Conservation (phyloP, 1,284 basidiomycete genomes). For the Rugosomyces carneus region DNA sequence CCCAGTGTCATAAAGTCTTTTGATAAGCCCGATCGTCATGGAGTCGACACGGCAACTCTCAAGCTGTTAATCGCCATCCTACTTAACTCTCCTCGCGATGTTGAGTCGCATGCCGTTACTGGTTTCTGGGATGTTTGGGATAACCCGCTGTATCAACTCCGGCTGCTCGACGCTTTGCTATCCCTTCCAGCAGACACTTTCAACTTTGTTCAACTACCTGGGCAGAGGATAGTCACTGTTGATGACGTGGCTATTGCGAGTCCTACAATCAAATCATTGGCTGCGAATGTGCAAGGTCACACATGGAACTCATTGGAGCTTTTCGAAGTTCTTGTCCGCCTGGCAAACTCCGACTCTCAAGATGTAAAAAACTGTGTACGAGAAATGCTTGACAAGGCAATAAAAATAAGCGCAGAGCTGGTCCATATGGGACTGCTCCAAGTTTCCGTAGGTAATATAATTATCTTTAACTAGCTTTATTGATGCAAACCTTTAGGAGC, state of each 20-base stretch:
- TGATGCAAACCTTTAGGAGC: slow-evolving; percentile 39
- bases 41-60: slow-evolving; percentile 77
- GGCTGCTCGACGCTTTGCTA: slow-evolving; percentile 82
- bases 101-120: slow-evolving; percentile 67
- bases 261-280: slow-evolving; percentile 81
- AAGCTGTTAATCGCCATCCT: slow-evolving; percentile 79
- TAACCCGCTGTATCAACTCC: slow-evolving; percentile 82
- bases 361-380: slow-evolving; percentile 74
- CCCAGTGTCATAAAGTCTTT: slow-evolving; percentile 73
- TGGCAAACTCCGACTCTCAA: slow-evolving; percentile 63
- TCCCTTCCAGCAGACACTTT: slow-evolving; percentile 87
- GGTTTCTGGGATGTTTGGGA: slow-evolving; percentile 83
- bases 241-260: slow-evolving; percentile 81
- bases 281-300: slow-evolving; percentile 82
- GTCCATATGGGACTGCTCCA: slow-evolving; percentile 92
- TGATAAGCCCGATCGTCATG: slow-evolving; percentile 70
- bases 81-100: slow-evolving; percentile 64
- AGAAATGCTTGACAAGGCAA: slow-evolving; percentile 89
- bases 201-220: slow-evolving; percentile 83
- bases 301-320: slow-evolving; percentile 94
- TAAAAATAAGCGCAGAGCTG: slow-evolving; percentile 90
- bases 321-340: slow-evolving; percentile 80
- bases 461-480: not conserved
- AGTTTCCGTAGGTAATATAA: slow-evolving; percentile 64
- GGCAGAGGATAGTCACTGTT: slow-evolving; percentile 75